Evolutionary conservation across 2,329 filamentous ascomycete genomes (phyloP).

Genomic region (Pestalotiopsis sp.): DNA sequence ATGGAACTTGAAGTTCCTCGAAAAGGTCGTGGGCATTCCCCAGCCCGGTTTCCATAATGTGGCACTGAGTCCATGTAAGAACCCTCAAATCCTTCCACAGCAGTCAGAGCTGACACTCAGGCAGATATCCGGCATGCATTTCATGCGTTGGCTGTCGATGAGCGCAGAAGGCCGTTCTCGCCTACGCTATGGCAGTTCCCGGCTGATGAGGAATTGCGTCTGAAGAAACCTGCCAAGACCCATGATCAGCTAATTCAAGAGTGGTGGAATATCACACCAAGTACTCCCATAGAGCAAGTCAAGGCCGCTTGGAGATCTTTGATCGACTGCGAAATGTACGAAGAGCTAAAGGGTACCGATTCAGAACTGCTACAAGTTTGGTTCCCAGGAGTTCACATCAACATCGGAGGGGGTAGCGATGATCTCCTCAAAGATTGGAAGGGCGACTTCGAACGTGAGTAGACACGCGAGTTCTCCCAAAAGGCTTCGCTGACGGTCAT

Average conservation of each 20-base stretch:
- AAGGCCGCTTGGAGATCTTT: conserved; percentile 12
- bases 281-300: neutral
- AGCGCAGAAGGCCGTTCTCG: conserved; percentile 45
- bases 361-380: conserved; percentile 51
- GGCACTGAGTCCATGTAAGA: conserved; percentile 20
- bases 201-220: conserved; percentile 20
- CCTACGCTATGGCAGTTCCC: conserved; percentile 56
- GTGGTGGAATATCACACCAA: neutral
- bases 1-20: conserved; percentile 20
- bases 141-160: conserved; percentile 41
- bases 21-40: conserved; percentile 21
- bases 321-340: conserved; percentile 19
- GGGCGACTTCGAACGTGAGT: conserved; percentile 21
- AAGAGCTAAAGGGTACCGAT: conserved; percentile 10
- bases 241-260: conserved; percentile 5
- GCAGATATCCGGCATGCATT: conserved; percentile 38
- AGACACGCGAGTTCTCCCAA: neutral
- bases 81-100: neutral
- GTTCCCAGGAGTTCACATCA: conserved; percentile 57
- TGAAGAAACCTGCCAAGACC: conserved; percentile 17
- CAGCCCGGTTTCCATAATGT: conserved; percentile 21
- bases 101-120: neutral
- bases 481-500: neutral
- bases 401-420: conserved; percentile 50
- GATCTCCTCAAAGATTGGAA: conserved; percentile 23